Percentiles rank a stretch among this genome's conserved stretches.
These are phyloP conservation scores for Phytophthora ramorum DNA, from an alignment of 352 stramenopile genomes.

Conservation along the genomic window DNA sequence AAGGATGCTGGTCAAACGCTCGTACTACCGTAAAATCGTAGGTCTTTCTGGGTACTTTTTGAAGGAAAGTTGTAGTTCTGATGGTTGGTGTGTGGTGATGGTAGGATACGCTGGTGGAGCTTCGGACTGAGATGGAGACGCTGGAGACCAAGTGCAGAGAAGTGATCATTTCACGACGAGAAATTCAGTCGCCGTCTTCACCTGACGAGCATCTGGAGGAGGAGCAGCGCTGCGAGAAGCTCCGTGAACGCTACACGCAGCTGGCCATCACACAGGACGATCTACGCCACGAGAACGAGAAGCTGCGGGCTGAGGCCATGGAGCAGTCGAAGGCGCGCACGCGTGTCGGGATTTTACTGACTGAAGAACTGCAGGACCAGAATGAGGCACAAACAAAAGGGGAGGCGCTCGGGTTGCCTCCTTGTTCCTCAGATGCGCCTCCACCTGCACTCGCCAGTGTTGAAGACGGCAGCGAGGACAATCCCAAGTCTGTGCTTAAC, in stretches of 20 bases:
- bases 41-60: constrained; percentile 17
- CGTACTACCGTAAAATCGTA: constrained; percentile 82
- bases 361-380: constrained; percentile 63
- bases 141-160: constrained; percentile 58
- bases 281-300: constrained; percentile 66
- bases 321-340: constrained; percentile 67
- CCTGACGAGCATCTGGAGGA: constrained; percentile 8
- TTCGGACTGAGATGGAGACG: constrained; percentile 53
- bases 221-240: constrained; percentile 40
- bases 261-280: constrained; percentile 63
- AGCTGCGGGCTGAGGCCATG: constrained; percentile 50
- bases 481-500: constrained; percentile 23
- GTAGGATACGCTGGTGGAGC: constrained; percentile 65
- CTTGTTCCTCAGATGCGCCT: background rate
- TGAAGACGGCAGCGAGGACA: background rate
- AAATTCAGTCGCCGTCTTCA: constrained; percentile 17
- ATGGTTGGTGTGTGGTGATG: background rate
- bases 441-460: background rate
- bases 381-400: constrained; percentile 27
- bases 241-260: constrained; percentile 56
- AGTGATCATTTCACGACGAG: constrained; percentile 38
- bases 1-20: constrained; percentile 69
- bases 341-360: constrained; percentile 60
- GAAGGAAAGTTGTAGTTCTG: background rate
- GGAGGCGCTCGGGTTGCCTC: constrained; percentile 16